These are phyloP conservation scores for Mariannaea elegans DNA, from an alignment of 2,329 filamentous ascomycete species.

Conservation along the genomic window DNA sequence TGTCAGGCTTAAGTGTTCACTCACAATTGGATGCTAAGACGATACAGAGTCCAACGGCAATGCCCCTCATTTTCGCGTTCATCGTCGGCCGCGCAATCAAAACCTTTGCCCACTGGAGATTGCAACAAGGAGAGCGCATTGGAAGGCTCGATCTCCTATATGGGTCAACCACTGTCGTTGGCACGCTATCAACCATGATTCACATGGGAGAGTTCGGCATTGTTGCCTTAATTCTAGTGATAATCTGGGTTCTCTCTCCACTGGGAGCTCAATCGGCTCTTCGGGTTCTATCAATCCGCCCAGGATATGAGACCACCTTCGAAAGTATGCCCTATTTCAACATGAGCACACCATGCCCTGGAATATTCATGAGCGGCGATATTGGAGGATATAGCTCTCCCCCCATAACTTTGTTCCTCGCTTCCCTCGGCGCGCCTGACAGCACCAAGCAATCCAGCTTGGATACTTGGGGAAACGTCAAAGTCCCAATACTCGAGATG, in stretches of 20 bases:
- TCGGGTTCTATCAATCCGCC: conserved; percentile 11
- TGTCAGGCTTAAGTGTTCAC: not conserved
- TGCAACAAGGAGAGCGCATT: conserved; percentile 21
- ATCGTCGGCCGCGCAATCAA: conserved; percentile 14
- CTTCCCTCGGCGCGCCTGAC: not conserved
- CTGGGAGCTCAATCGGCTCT: conserved; percentile 15
- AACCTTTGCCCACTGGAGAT: conserved; percentile 14
- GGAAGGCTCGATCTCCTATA: conserved; percentile 10
- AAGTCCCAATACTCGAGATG: not conserved
- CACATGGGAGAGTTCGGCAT: conserved; percentile 8
- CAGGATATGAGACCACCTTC: not conserved
- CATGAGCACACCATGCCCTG: not conserved
- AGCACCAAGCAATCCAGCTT: conserved; percentile 2
- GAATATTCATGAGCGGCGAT: not conserved
- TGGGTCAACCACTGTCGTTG: conserved; percentile 15
- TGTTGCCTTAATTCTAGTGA: not conserved
- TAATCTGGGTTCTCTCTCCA: conserved; percentile 7
- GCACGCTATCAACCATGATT: conserved; percentile 11
- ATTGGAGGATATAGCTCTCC: not conserved
- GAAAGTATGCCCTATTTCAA: conserved; percentile 2
- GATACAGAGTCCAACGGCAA: conserved; percentile 6
- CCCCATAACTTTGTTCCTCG: not conserved
- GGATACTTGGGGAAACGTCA: conserved; percentile 19
- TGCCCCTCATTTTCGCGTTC: conserved; percentile 19
- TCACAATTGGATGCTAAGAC: not conserved